Conservation (phyloP, 345 rosid genomes). For the Lepidium didymum region DNA sequence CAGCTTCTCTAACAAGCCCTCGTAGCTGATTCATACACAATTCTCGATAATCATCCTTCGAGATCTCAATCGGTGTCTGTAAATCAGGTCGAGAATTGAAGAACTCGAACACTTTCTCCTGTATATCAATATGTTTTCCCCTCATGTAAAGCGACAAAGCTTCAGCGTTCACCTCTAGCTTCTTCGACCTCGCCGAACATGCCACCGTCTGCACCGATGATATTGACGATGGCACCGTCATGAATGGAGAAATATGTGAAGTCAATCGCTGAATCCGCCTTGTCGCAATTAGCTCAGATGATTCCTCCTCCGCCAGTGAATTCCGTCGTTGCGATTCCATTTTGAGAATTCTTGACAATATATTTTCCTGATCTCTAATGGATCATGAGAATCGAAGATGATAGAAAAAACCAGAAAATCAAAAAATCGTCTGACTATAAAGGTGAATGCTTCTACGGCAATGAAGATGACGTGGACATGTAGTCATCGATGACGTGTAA, state of each 20-base stretch:
- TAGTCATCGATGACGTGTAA: slow-evolving; percentile 25
- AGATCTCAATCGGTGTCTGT: slow-evolving; percentile 87
- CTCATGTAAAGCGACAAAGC: slow-evolving; percentile 52
- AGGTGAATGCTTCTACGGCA: slow-evolving; percentile 16
- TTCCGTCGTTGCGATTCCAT: slow-evolving; percentile 24
- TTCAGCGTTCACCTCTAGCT: slow-evolving; percentile 43
- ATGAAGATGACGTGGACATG: slow-evolving; percentile 18
- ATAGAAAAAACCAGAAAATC: too few relatives aligned
- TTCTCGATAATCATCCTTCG: slow-evolving; percentile 69
- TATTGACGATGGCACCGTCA: background rate
- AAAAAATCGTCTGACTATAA: background rate
- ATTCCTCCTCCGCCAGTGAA: slow-evolving; percentile 27
- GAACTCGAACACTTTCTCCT: slow-evolving; percentile 58
- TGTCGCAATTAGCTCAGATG: slow-evolving; percentile 1
- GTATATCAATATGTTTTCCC: slow-evolving; percentile 72
- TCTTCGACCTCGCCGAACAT: slow-evolving; percentile 43
- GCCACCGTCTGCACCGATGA: slow-evolving; percentile 31
- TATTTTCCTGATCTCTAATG: background rate
- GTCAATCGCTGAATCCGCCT: slow-evolving; percentile 57
- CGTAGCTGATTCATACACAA: slow-evolving; percentile 80
- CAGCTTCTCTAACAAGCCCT: slow-evolving; percentile 72
- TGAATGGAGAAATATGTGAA: slow-evolving; percentile 42
- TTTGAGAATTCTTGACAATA: background rate
- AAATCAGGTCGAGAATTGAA: slow-evolving; percentile 69
- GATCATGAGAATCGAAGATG: background rate